phyloP scores from a whole-genome alignment of 2,329 filamentous ascomycete genomes.

The Paecilomyces niveus region DNA sequence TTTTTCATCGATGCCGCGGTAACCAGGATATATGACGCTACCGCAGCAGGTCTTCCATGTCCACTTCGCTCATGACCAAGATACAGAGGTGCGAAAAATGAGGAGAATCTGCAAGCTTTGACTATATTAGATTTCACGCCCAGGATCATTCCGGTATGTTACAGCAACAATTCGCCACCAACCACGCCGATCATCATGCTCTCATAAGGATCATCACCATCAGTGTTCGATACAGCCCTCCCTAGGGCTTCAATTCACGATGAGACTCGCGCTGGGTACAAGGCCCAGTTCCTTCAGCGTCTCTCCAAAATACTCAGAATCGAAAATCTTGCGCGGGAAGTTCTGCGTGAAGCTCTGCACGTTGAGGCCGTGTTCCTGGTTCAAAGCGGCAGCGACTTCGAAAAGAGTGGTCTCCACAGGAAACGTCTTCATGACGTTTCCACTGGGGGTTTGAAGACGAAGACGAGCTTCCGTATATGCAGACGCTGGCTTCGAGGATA shows the following conservation, averaged over 20 bases:
- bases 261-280: slow-evolving; percentile 81
- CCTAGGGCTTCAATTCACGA: slow-evolving; percentile 49
- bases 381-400: slow-evolving; percentile 74
- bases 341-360: slow-evolving; percentile 76
- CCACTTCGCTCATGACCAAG: background rate
- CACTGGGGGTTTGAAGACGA: slow-evolving; percentile 66
- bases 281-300: slow-evolving; percentile 88
- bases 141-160: background rate
- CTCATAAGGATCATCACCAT: background rate
- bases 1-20: background rate
- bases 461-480: slow-evolving; percentile 76
- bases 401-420: slow-evolving; percentile 87
- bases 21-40: background rate
- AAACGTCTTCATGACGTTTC: slow-evolving; percentile 79
- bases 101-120: background rate
- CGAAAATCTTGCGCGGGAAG: slow-evolving; percentile 78
- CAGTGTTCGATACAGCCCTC: background rate
- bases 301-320: slow-evolving; percentile 72
- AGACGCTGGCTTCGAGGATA: slow-evolving; percentile 55
- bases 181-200: background rate
- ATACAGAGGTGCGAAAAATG: background rate
- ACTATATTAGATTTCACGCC: background rate
- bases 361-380: slow-evolving; percentile 60
- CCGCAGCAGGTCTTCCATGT: background rate
- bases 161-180: background rate